Conservation (phyloP, 768 basidiomycete species). For the Pholiota molesta region DNA sequence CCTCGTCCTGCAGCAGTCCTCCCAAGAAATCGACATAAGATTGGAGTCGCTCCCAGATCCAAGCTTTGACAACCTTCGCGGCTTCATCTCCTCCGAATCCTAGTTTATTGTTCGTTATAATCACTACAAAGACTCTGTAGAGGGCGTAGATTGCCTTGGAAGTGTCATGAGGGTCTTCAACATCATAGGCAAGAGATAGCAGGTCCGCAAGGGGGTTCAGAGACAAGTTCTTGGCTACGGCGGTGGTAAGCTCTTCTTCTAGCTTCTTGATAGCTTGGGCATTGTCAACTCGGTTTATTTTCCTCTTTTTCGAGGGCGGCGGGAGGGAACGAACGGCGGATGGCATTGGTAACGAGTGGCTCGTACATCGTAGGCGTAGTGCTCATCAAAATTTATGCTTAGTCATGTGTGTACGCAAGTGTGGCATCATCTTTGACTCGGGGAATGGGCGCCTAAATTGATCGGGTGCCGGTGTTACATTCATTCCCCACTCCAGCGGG, state of each 20-base stretch:
- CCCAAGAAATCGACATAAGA: constrained; percentile 70
- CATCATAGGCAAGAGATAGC: constrained; percentile 53
- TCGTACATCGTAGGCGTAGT: neutral
- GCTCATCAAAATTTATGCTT: neutral
- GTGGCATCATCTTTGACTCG: neutral
- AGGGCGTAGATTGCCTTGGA: constrained; percentile 81
- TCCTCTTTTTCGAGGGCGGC: constrained; percentile 54
- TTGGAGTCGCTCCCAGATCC: constrained; percentile 80
- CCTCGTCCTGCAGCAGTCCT: constrained; percentile 75
- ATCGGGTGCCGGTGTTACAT: too few relatives aligned
- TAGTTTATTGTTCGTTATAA: constrained; percentile 64
- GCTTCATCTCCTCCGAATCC: constrained; percentile 51
- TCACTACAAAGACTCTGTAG: constrained; percentile 74
- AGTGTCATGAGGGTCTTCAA: constrained; percentile 55
- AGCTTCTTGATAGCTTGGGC: constrained; percentile 42
- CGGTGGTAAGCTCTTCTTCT: constrained; percentile 57
- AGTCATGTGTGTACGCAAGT: neutral
- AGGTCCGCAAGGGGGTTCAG: constrained; percentile 83
- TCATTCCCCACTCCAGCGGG: too few relatives aligned
- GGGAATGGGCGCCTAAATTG: neutral
- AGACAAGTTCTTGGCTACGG: constrained; percentile 57
- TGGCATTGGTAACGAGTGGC: neutral
- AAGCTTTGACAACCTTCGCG: constrained; percentile 68
- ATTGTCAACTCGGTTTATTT: constrained; percentile 35
- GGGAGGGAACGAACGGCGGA: constrained; percentile 46